Base-by-base conservation (phyloP, 2,329 filamentous ascomycete genomes). In the Lecanicillium sp. region DNA sequence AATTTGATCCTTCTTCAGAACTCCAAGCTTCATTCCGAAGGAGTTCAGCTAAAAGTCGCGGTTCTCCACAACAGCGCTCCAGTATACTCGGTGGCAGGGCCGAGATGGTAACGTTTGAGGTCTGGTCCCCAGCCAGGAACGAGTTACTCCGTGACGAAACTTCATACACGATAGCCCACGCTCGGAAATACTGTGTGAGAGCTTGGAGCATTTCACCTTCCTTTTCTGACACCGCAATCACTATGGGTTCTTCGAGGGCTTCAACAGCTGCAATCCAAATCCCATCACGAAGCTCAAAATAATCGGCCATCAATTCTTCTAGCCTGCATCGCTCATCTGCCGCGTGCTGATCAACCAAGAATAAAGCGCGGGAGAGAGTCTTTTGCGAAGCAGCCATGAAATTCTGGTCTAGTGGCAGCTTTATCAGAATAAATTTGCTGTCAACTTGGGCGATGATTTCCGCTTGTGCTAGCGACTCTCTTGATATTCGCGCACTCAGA, bases 301-400 rank as follows among this genome's bases (percentile, higher is more conserved):
- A 79, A 5, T 47, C 48, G 1, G 49, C 49, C 55, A 94, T 78
- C 1, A 98, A 68, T 0, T 59, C 56, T 55, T 98, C 92, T 1
- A 97, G 74, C 2, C 81, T 79, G 45, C 84, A 79, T 33, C 92
- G 75, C 63, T 98, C 92, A 55, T 96, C 90, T 3, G 89, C 92
- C 1, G 92, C 92, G 55, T 98, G 92, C 53, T 98, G 92, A 53
- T 98, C 92, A 5, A 96, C 72, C 29, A 96, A 67, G 1, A 94
- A 71, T 4, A 97, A 63, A 2, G 79, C 25, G 84, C 65, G 31
- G 71, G 38, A 42, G 7, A 43, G 5, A 34, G 33, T 1, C 13
- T 11, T 4, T 14, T 7, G 17, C 18, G 17, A 3, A 30, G 35
- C 9, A 13, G 14, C 29, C 37, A 7, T 31, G 27, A 31, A 44